A percentile compares a stretch with the other conserved stretches of the same genome.
phyloP scores from a whole-genome alignment of 2,329 filamentous ascomycete species.

The Epichloe coenophiala region DNA sequence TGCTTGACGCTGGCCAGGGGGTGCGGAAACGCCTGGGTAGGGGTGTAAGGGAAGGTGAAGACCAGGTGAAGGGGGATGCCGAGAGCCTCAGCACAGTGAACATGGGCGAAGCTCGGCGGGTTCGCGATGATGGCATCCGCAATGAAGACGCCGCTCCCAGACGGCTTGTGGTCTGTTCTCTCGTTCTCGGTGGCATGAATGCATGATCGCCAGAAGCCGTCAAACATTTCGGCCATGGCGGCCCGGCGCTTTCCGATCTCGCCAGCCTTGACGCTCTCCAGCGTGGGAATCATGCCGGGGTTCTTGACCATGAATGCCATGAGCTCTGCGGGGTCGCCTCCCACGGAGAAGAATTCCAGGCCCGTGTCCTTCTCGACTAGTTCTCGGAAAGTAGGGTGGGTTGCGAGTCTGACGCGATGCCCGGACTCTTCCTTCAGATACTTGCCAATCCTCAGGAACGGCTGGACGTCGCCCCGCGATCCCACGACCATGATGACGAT shows the following conservation, averaged over 20 bases:
- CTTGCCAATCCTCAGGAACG: slow-evolving; percentile 63
- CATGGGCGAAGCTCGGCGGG: slow-evolving; percentile 63
- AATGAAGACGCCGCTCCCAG: slow-evolving; percentile 45
- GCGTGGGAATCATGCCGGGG: slow-evolving; percentile 59
- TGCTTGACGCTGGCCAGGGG: slow-evolving; percentile 60
- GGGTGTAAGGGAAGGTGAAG: slow-evolving; percentile 78
- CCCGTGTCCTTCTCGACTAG: slow-evolving; percentile 61
- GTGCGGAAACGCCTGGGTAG: slow-evolving; percentile 66
- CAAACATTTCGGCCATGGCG: slow-evolving; percentile 70
- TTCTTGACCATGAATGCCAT: slow-evolving; percentile 90
- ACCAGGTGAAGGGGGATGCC: slow-evolving; percentile 71
- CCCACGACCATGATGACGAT: slow-evolving; percentile 79
- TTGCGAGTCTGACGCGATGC: slow-evolving; percentile 65
- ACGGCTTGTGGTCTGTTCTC: slow-evolving; percentile 43
- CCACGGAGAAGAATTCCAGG: slow-evolving; percentile 69
- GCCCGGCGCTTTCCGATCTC: slow-evolving; percentile 55
- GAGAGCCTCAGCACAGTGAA: slow-evolving; percentile 67
- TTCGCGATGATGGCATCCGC: slow-evolving; percentile 79
- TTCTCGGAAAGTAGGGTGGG: slow-evolving; percentile 63
- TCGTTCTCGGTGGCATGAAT: slow-evolving; percentile 57
- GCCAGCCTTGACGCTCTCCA: slow-evolving; percentile 59
- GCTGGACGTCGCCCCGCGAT: slow-evolving; percentile 66
- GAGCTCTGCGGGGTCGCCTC: slow-evolving; percentile 65
- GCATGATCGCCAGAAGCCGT: slow-evolving; percentile 70
- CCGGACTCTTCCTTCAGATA: slow-evolving; percentile 57